Evolutionary conservation across 2,329 filamentous ascomycete genomes (phyloP).

Genomic region (Pseudopithomyces maydicus): DNA sequence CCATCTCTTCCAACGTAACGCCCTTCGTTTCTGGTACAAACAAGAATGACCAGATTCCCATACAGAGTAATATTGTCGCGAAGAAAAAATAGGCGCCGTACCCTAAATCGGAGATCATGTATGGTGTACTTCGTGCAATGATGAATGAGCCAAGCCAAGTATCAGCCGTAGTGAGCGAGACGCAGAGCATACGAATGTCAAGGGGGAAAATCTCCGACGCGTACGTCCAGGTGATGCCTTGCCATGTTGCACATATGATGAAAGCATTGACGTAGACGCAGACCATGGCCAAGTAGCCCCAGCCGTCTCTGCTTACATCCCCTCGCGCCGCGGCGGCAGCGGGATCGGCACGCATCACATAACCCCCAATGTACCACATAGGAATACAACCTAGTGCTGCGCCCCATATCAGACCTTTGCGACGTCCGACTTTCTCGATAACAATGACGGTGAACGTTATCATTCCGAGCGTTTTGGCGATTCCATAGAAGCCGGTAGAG

Average conservation of each 20-base stretch:
- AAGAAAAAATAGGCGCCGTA: constrained; percentile 50
- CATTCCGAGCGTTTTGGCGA: constrained; percentile 46
- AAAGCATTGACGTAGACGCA: constrained; percentile 62
- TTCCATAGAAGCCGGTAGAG: constrained; percentile 59
- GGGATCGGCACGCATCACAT: constrained; percentile 59
- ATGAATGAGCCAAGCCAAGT: constrained; percentile 49
- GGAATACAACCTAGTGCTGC: constrained; percentile 55
- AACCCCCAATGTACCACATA: constrained; percentile 59
- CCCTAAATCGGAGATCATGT: constrained; percentile 44
- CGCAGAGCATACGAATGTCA: constrained; percentile 48
- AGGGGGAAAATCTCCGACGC: constrained; percentile 56
- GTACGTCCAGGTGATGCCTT: constrained; percentile 51
- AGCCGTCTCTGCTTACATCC: constrained; percentile 50
- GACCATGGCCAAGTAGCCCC: constrained; percentile 59
- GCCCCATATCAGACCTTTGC: constrained; percentile 53
- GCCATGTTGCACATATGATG: constrained; percentile 56
- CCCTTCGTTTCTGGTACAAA: constrained; percentile 42
- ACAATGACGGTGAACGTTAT: constrained; percentile 47
- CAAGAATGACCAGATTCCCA: constrained; percentile 40
- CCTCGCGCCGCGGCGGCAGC: constrained; percentile 51
- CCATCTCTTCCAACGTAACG: constrained; percentile 38
- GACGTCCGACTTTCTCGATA: constrained; percentile 47
- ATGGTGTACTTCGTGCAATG: constrained; percentile 46
- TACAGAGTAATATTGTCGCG: constrained; percentile 31
- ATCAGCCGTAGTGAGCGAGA: constrained; percentile 45